Evolutionary conservation across 371 early-diverging fungal genomes (phyloP), one percentile per base, ranked within the genome.

Genomic region (Syncephalis plumigaleata): DNA sequence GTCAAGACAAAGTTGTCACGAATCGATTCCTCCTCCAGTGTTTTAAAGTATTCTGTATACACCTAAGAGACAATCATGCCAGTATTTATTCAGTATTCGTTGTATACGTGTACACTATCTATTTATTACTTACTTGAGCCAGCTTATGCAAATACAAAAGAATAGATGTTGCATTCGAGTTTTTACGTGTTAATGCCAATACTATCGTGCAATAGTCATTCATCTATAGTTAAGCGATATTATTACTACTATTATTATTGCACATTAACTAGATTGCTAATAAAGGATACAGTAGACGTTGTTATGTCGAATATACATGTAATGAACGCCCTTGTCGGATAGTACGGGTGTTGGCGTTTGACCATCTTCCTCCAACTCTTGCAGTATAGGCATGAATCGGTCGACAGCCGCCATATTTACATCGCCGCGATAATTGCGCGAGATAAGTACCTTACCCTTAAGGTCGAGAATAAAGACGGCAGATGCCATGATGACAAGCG

Each of bases 1-100:
- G 90, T 88, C 51, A 91, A 82, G 22, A 90, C 89, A 70, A 91
- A 91, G 59, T 91, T 91, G 64, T 91, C 91, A 39, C 90, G 68
- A 56, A 91, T 87, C 15, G 91, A 89, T 58, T 98, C 98, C 55
- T 98, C 98, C 63, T 98, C 96, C 45, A 98, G 75, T 51, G 87
- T 87, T 61, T 91, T 92, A 66, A 98, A 98, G 67, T 98, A 98
- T 60, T 95, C 93, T 24, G 81, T 77, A 64, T 94, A 87, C 36
- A 92, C 93, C 71, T 77, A 36, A n/a, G n/a, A n/a, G n/a, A n/a
- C n/a, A n/a, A n/a, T n/a, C n/a, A n/a, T n/a, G n/a, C n/a, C n/a
- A n/a, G n/a, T n/a, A n/a, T n/a, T n/a, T n/a, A n/a, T n/a, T n/a
- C n/a, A n/a, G n/a, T n/a, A n/a, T n/a, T n/a, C n/a, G n/a, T n/a